Base-by-base conservation (phyloP, 139 green algal species). In the Chlamydomonas sp. region DNA sequence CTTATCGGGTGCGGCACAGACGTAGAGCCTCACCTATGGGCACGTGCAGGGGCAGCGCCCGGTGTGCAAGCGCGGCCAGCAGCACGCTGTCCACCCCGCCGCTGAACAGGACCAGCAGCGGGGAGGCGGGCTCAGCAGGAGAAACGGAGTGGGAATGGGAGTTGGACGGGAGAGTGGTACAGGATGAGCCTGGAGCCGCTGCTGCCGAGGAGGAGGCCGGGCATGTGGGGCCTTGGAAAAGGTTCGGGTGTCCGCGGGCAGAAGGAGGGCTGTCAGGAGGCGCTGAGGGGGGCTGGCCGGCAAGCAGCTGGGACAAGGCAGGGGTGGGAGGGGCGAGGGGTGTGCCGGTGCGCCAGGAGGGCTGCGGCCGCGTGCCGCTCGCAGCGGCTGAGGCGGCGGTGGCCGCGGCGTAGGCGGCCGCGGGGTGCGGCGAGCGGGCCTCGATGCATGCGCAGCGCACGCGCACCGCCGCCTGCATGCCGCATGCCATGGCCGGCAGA, bases 51-150 rank as follows among this genome's bases (percentile, higher is more conserved):
- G 95, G 93, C 16, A 98, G 77, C 14, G 86, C 82, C 63, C 88
- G 49, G 85, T 97, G 92, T 0, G 95, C 93, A 14, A 98, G 79
- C 0, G 92, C 94, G 7, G 97, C 96, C 5, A 99, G 78, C 0
- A 99, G 91, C 7, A 95, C 97, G 17, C 94, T 97, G 89, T 99
- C 97, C 15, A 98, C 95, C 0, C 97, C 97, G 0, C 97, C 97
- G 79, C 95, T 98, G 89, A 99, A 99, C 17, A 99, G 92, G 0
- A 99, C 84, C 57, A 98, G 88, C 62, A 99, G 86, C 0, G 91
- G 89, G 0, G 94, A 92, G 0, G 89, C 63, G 1, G 61, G 58
- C 15, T 74, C 2, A 60, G 79, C 63, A 6, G 62, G 31, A 49
- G 31, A 49, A 49, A 49, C 31, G 31, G 31, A 49, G 31, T 49